Base-by-base conservation (phyloP, 1,284 basidiomycete species). In the Melampsora americana region DNA sequence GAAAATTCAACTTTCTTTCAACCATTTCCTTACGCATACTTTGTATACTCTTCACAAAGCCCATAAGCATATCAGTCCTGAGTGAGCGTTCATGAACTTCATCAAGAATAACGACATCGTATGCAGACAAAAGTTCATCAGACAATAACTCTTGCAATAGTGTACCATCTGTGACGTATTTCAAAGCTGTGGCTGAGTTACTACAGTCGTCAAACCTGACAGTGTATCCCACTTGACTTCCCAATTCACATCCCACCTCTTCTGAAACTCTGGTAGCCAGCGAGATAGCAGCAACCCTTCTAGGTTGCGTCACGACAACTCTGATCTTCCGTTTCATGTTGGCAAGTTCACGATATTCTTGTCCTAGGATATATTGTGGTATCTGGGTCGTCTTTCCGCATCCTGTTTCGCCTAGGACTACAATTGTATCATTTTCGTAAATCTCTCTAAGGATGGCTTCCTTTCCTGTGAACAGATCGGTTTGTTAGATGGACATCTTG, bases 371-470 rank as follows among this genome's bases (percentile, higher is more conserved):
- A 80, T 95, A 93, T 83, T 95, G 92, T 0, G 94, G 93, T 39
- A 95, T 88, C 86, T 95, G 95, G 65, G 95, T 99, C 0, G 95
- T 97, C 85, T 99, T 99, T 78, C 95, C 95, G 32, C 93, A 96
- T 48, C 95, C 96, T 0, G 95, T 99, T 84, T 99, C 95, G 70
- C 95, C 95, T 20, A 99, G 86, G 30, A 99, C 87, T 68, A 99
- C 89, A 0, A 92, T 91, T 3, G 96, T 93, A 82, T 96, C 92
- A 83, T 95, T 89, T 62, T 87, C 85, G 60, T 86, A 84, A 68
- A 95, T 89, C 81, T 90, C 88, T 72, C 89, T 86, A 39, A 94
- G 84, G 39, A 96, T 87, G 50, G 89, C 88, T 35, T 90, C 87
- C 80, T 87, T 89, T 66, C 91, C 92, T 93, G 79, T n/a, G 20